These are phyloP conservation scores for Lichtheimia ramosa DNA, from an alignment of 371 early-diverging fungal species.

Conservation along the genomic window DNA sequence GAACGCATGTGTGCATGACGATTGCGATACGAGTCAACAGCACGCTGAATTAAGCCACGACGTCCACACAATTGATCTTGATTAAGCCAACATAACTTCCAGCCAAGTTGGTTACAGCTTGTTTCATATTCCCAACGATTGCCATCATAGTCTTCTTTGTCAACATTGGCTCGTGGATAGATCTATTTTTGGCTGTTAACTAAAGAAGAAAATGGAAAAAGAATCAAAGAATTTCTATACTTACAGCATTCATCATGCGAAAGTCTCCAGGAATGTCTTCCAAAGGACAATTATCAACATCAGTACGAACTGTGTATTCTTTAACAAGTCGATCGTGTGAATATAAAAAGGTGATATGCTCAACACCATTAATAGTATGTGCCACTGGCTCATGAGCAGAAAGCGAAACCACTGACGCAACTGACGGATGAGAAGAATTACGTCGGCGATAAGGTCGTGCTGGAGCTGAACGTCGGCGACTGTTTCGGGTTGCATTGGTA, in stretches of 20 bases:
- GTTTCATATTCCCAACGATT: conserved; percentile 93
- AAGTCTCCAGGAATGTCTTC: conserved; percentile 67
- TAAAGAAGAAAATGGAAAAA: background rate
- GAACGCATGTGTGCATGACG: conserved; percentile 73
- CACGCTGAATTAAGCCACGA: conserved; percentile 87
- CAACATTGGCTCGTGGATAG: conserved; percentile 81
- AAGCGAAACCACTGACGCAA: conserved; percentile 50
- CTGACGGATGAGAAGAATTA: conserved; percentile 44
- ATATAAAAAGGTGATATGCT: conserved; percentile 67
- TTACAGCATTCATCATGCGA: conserved; percentile 69
- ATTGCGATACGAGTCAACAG: conserved; percentile 89
- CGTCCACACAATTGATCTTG: conserved; percentile 71
- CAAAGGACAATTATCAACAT: conserved; percentile 68
- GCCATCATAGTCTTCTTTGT: conserved; percentile 69
- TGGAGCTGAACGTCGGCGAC: conserved; percentile 9
- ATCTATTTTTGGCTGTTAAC: conserved; percentile 31
- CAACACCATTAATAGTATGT: conserved; percentile 51
- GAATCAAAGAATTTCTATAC: conserved; percentile 1
- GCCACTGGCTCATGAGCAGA: conserved; percentile 52
- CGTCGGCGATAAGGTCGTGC: conserved; percentile 27
- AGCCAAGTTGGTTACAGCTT: conserved; percentile 83
- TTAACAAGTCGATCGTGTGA: conserved; percentile 63
- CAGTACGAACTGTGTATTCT: conserved; percentile 77
- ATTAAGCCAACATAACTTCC: conserved; percentile 84
- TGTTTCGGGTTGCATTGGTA: conserved; percentile 1